These are phyloP conservation scores for Phaseolus coccineus DNA, from an alignment of 331 rosid genomes.

Conservation along the genomic window DNA sequence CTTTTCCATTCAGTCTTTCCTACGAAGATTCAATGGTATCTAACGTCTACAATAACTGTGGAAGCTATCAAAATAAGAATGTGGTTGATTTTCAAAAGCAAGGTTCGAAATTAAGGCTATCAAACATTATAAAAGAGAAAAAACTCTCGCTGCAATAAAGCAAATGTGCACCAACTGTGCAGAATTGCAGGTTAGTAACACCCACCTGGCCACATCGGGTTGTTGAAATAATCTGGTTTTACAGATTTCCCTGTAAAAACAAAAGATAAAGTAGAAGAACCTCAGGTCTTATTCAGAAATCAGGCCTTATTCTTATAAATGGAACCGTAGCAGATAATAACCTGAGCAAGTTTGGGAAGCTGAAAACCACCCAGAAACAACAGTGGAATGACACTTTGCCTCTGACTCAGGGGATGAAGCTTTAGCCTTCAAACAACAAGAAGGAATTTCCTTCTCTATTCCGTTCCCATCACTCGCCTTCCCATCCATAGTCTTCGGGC, in stretches of 20 bases:
- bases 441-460: conserved; percentile 67
- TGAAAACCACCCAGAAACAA: conserved; percentile 99
- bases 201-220: conserved; percentile 99
- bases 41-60: conserved; percentile 4
- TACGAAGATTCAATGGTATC: not conserved
- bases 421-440: conserved; percentile 93
- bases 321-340: conserved; percentile 51
- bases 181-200: not conserved
- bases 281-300: conserved; percentile 19
- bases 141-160: not conserved
- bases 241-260: conserved; percentile 60
- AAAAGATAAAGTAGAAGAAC: conserved; percentile 19
- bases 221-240: conserved; percentile 77
- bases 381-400: conserved; percentile 86
- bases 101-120: conserved; percentile 4
- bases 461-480: conserved; percentile 79
- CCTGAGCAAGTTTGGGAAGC: conserved; percentile 83
- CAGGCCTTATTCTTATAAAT: not conserved
- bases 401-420: conserved; percentile 80
- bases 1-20: conserved; percentile 13
- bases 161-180: conserved; percentile 6
- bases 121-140: conserved; percentile 33
- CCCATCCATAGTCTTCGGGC: conserved; percentile 99
- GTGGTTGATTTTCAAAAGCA: not conserved
- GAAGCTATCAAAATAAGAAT: conserved; percentile 27